phyloP scores from a whole-genome alignment of 2,329 filamentous ascomycete genomes.

The Microcyclospora pomicola region DNA sequence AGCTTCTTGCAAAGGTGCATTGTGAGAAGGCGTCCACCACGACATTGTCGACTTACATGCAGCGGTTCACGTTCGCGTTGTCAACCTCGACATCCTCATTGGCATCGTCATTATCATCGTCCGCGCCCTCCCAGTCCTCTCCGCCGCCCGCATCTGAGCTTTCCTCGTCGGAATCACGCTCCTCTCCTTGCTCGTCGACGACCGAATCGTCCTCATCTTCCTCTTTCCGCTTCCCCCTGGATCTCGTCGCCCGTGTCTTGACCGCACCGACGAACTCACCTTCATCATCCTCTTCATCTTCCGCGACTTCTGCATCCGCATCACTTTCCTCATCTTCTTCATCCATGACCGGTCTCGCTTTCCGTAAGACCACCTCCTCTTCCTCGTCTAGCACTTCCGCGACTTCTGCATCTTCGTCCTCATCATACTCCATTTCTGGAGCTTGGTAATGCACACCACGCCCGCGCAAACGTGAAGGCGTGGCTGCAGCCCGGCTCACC shows the following conservation, averaged over 20 bases:
- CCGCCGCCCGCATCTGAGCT: conserved; percentile 38
- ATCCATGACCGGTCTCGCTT: conserved; percentile 25
- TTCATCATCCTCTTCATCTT: conserved; percentile 34
- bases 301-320: conserved; percentile 38
- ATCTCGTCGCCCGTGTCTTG: conserved; percentile 19
- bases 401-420: conserved; percentile 14
- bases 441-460: conserved; percentile 20
- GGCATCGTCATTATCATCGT: conserved; percentile 39
- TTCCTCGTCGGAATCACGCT: conserved; percentile 21
- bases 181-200: conserved; percentile 20
- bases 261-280: conserved; percentile 28
- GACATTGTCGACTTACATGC: conserved; percentile 42
- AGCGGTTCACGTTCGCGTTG: conserved; percentile 41
- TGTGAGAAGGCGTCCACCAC: not conserved
- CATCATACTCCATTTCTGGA: conserved; percentile 11
- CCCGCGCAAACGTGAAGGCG: conserved; percentile 20
- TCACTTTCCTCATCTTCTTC: conserved; percentile 23
- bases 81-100: conserved; percentile 40
- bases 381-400: conserved; percentile 16
- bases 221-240: conserved; percentile 19
- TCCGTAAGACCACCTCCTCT: conserved; percentile 12
- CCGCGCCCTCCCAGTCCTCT: conserved; percentile 39
- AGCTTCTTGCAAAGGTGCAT: conserved; percentile 11
- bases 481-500: conserved; percentile 18
- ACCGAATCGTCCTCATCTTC: conserved; percentile 25